Base-by-base conservation (phyloP, 2,329 filamentous ascomycete genomes). In the Ilyonectria sp. region DNA sequence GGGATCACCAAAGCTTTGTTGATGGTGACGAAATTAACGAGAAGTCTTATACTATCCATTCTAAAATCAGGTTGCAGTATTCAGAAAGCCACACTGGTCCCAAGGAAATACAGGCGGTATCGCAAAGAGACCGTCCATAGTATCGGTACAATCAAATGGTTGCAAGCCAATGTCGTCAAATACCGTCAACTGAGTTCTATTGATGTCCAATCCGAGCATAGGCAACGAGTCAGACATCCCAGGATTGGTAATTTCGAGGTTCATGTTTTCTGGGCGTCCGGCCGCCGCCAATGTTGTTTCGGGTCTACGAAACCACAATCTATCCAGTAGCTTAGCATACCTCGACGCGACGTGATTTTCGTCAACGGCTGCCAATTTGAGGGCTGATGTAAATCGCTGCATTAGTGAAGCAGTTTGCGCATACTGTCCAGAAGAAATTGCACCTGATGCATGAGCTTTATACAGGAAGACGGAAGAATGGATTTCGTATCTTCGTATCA, bases 391-490 rank as follows among this genome's bases (percentile, higher is more conserved):
- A 53, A 68, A 66, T 37, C 55, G 49, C 21, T 59, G 37, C 55
- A 59, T 59, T 4, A 64, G 56, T 2, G 67, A 63, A 13, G 67
- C 56, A 26, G 50, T 56, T 33, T 63, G 58, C 17, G 37, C 33
- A 17, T 69, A 49, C 1, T 54, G 44, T 11, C 54, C 63, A 1
- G 66, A 46, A 7, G 57, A 66, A 50, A 62, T 66, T 11, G 62
- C 58, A 5, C 67, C 67, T 17, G 54, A 69, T 5, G 63, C 54
- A 23, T 69, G 67, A 7, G 63, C 59, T 13, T 69, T 67, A 50
- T 62, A 69, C 7, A 67, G 40, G 19, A 69, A 69, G 17, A 69
- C 63, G 1, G 59, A 69, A 8, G 67, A 63, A n/a, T 67, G 63
- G n/a, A 69, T 69, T 19, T 66, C 66, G 31, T 68, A 68, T 15